phyloP scores from a whole-genome alignment of 257 asterid genomes.

The Przewalskia tangutica region DNA sequence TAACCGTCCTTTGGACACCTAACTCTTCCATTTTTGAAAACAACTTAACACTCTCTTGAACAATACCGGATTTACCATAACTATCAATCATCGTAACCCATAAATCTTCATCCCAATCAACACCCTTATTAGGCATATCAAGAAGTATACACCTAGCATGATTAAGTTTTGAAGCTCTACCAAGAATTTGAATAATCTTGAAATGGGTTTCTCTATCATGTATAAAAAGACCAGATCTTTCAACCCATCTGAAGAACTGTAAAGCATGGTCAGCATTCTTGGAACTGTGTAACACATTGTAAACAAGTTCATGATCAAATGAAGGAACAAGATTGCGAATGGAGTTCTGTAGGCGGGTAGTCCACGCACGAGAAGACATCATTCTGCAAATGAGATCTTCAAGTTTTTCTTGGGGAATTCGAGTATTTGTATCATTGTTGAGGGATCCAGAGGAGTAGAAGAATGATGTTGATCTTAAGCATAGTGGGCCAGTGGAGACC shows the following conservation, averaged over 20 bases:
- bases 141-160: constrained; percentile 81
- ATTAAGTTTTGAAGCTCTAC: constrained; percentile 64
- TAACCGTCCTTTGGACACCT: too few relatives aligned
- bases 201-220: constrained; percentile 59
- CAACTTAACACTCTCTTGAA: too few relatives aligned
- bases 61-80: constrained; percentile 76
- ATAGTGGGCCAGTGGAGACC: not conserved
- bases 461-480: not conserved
- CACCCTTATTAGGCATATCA: constrained; percentile 77
- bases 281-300: constrained; percentile 66
- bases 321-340: constrained; percentile 57
- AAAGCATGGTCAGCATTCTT: constrained; percentile 76
- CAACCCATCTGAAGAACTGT: constrained; percentile 94
- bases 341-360: constrained; percentile 83
- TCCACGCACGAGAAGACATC: constrained; percentile 90
- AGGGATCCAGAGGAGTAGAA: not conserved
- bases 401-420: constrained; percentile 41
- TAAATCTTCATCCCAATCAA: constrained; percentile 88
- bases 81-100: constrained; percentile 76
- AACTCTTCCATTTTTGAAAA: too few relatives aligned
- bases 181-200: constrained; percentile 69
- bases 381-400: constrained; percentile 66
- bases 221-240: constrained; percentile 52
- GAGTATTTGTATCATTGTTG: not conserved
- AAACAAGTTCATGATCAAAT: constrained; percentile 67